These are phyloP conservation scores for Ustilago loliicola DNA, from an alignment of 1,284 basidiomycete species.

Conservation along the genomic window DNA sequence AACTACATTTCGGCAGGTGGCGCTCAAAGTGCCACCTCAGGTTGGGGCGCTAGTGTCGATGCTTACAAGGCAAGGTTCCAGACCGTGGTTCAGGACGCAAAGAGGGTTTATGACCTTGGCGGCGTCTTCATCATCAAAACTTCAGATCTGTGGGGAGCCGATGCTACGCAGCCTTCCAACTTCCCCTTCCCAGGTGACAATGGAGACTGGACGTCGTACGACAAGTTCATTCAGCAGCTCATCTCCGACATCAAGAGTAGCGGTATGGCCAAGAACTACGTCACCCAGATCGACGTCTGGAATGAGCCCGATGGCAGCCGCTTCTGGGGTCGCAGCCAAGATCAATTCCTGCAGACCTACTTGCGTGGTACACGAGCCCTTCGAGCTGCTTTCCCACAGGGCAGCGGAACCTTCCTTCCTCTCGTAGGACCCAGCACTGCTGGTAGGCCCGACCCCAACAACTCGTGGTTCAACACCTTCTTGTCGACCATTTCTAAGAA, in stretches of 20 bases:
- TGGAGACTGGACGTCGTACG: constrained; percentile 21
- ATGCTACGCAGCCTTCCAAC: constrained; percentile 1
- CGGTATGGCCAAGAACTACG: constrained; percentile 1
- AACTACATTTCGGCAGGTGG: constrained; percentile 20
- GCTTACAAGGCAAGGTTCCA: constrained; percentile 12
- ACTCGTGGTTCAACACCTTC: constrained; percentile 17
- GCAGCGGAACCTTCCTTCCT: constrained; percentile 4
- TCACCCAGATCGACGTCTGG: constrained; percentile 16
- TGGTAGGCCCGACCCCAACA: background rate
- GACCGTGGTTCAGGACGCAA: constrained; percentile 5
- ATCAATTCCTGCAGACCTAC: constrained; percentile 9
- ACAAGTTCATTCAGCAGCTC: constrained; percentile 22
- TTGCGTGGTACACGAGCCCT: background rate
- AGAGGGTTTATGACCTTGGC: constrained; percentile 7
- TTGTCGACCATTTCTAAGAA: constrained; percentile 11
- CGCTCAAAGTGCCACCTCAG: constrained; percentile 13
- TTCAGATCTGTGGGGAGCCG: constrained; percentile 23
- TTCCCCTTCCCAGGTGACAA: constrained; percentile 23
- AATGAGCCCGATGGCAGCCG: constrained; percentile 12
- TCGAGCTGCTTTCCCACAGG: constrained; percentile 12
- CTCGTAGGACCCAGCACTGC: constrained; percentile 16
- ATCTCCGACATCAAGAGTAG: constrained; percentile 22
- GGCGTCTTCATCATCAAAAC: constrained; percentile 20
- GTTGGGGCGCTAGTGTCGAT: background rate
- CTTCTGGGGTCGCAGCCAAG: constrained; percentile 15